A percentile compares a stretch with the other conserved stretches of the same genome.
Evolutionary conservation across 352 stramenopile genomes (phyloP).

Genomic region (Globisporangium cystogenes): DNA sequence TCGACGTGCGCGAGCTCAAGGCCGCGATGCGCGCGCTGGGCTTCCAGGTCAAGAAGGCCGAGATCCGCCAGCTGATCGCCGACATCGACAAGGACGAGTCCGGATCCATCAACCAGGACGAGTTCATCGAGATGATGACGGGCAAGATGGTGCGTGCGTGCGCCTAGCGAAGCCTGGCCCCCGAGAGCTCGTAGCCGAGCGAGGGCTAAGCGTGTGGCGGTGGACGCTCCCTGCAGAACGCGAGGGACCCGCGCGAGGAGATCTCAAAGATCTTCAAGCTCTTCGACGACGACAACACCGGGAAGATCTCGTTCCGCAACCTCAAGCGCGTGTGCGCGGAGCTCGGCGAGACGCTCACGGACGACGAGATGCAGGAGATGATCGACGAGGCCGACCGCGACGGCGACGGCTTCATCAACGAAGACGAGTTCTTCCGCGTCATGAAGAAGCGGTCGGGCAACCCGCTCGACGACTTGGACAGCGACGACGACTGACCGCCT

Average conservation of each 20-base stretch:
- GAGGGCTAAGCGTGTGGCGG: no score
- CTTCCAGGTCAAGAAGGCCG: conserved; percentile 91
- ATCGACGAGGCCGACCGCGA: conserved; percentile 94
- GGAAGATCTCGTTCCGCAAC: conserved; percentile 94
- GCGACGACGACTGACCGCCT: conserved; percentile 72
- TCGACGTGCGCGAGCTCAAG: conserved; percentile 93
- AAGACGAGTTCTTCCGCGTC: conserved; percentile 94
- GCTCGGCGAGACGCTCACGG: conserved; percentile 57
- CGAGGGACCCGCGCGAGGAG: conserved; percentile 86
- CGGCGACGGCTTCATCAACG: conserved; percentile 91
- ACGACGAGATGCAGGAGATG: conserved; percentile 91
- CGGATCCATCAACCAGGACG: conserved; percentile 84
- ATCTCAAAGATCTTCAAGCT: conserved; percentile 94
- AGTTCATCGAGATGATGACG: conserved; percentile 95
- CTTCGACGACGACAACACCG: conserved; percentile 95
- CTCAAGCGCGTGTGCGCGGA: conserved; percentile 92
- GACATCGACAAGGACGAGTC: conserved; percentile 94
- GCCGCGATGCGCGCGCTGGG: conserved; percentile 92
- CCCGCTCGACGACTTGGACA: conserved; percentile 88
- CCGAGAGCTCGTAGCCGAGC: no score
- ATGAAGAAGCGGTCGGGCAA: conserved; percentile 95
- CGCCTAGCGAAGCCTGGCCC: no score
- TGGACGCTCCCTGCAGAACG: conserved; percentile 36
- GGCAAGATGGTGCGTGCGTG: conserved; percentile 78
- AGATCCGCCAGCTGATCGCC: conserved; percentile 91